A percentile compares a stretch with the other conserved stretches of the same genome.
These are phyloP conservation scores for Pythium coloratum DNA, from an alignment of 352 stramenopile species.

Conservation along the genomic window DNA sequence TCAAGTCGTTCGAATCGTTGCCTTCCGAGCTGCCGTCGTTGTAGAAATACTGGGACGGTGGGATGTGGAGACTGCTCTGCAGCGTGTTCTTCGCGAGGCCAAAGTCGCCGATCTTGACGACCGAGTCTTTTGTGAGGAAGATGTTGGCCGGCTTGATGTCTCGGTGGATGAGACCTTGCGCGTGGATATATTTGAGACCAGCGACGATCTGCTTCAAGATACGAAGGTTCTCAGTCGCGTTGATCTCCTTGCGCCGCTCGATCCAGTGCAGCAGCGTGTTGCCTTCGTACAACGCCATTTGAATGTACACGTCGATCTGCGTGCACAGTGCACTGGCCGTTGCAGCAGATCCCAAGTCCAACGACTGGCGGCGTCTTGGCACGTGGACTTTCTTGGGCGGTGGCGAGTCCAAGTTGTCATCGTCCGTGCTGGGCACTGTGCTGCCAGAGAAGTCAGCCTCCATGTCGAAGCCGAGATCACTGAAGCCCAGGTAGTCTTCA, in stretches of 20 bases:
- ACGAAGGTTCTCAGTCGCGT: constrained; percentile 53
- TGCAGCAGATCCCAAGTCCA: constrained; percentile 22
- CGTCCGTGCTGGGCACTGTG: not conserved
- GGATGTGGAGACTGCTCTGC: constrained; percentile 55
- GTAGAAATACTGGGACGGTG: constrained; percentile 51
- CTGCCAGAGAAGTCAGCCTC: constrained; percentile 16
- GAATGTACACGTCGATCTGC: constrained; percentile 88
- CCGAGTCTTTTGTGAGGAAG: constrained; percentile 72
- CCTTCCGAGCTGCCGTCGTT: constrained; percentile 33
- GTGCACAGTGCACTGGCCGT: constrained; percentile 43
- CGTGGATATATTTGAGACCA: constrained; percentile 78
- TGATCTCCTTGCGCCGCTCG: constrained; percentile 47
- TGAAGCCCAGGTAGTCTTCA: constrained; percentile 38
- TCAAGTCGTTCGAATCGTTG: constrained; percentile 29
- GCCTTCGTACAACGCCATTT: constrained; percentile 94
- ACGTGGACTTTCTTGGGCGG: constrained; percentile 9
- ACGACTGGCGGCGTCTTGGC: constrained; percentile 27
- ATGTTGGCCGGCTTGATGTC: constrained; percentile 86
- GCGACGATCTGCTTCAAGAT: constrained; percentile 76
- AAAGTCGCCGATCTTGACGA: constrained; percentile 86
- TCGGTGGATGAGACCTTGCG: constrained; percentile 66
- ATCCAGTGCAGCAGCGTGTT: constrained; percentile 87
- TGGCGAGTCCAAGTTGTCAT: not conserved
- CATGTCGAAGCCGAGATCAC: constrained; percentile 66
- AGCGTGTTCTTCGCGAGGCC: constrained; percentile 74